Conservation (phyloP, 768 basidiomycete species). For the Mycena epipterygia region DNA sequence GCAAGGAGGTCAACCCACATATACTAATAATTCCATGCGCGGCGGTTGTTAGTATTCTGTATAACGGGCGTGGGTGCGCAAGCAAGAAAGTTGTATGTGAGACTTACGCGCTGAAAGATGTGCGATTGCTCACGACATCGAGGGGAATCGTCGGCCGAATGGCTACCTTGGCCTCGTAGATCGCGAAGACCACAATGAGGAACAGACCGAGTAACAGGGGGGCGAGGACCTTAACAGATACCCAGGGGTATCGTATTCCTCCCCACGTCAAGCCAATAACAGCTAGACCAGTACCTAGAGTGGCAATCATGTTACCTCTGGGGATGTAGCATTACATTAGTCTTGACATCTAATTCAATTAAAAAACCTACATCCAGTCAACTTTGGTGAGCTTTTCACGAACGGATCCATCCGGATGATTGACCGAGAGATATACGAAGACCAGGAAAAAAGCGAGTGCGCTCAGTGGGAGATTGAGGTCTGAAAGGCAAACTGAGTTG, state of each 20-base stretch:
- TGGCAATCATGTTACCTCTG: conserved; percentile 51
- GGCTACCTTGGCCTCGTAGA: conserved; percentile 43
- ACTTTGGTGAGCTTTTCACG: conserved; percentile 46
- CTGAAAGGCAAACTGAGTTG: conserved; percentile 27
- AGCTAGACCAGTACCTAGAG: conserved; percentile 44
- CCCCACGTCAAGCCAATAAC: conserved; percentile 57
- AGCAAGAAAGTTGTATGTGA: background rate
- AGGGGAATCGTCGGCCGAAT: conserved; percentile 41
- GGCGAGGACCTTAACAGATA: conserved; percentile 49
- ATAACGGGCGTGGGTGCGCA: background rate
- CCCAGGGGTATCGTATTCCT: conserved; percentile 52
- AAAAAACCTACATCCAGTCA: conserved; percentile 51
- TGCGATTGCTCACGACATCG: conserved; percentile 51
- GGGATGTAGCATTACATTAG: background rate
- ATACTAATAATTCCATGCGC: conserved; percentile 39
- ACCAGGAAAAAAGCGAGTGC: conserved; percentile 36
- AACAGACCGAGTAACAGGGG: conserved; percentile 54
- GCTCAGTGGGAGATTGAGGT: conserved; percentile 50
- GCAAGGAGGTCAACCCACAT: conserved; percentile 22
- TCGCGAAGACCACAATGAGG: conserved; percentile 43
- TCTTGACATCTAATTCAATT: background rate
- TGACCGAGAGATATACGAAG: conserved; percentile 37
- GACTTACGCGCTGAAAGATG: conserved; percentile 52
- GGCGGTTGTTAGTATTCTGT: conserved; percentile 48
- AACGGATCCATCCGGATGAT: conserved; percentile 44